phyloP scores from a whole-genome alignment of 495 filamentous ascomycete genomes.

The Neurospora sp. region DNA sequence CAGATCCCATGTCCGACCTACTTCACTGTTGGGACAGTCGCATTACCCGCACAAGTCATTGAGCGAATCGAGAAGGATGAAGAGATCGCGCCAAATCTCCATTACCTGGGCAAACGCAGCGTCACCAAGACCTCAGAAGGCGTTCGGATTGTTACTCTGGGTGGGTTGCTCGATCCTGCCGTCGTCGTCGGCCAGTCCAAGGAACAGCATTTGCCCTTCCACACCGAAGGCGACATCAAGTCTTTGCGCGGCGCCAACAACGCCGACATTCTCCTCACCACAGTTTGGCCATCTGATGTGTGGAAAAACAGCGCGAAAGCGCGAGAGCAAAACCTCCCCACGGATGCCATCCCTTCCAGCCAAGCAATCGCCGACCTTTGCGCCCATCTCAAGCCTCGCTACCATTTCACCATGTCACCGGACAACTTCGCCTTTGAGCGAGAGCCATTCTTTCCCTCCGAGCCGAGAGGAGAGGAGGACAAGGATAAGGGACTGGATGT shows the following conservation, averaged over 20 bases:
- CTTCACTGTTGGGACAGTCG: slow-evolving; percentile 62
- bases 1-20: slow-evolving; percentile 71
- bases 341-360: slow-evolving; percentile 24
- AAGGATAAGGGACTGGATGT: slow-evolving; percentile 40
- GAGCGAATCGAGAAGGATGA: slow-evolving; percentile 60
- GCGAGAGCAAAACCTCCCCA: slow-evolving; percentile 33
- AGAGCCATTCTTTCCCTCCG: slow-evolving; percentile 75
- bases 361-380: slow-evolving; percentile 62
- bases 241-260: slow-evolving; percentile 59
- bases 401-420: slow-evolving; percentile 70
- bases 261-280: slow-evolving; percentile 79
- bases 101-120: slow-evolving; percentile 75
- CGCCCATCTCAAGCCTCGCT: slow-evolving; percentile 66
- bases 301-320: slow-evolving; percentile 41
- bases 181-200: slow-evolving; percentile 43
- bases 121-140: slow-evolving; percentile 84
- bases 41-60: slow-evolving; percentile 57
- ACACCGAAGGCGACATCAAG: slow-evolving; percentile 67
- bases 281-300: slow-evolving; percentile 70
- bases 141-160: slow-evolving; percentile 70
- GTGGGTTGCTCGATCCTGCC: slow-evolving; percentile 52
- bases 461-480: slow-evolving; percentile 11
- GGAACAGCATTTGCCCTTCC: slow-evolving; percentile 56
- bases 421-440: slow-evolving; percentile 66
- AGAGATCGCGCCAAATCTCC: slow-evolving; percentile 79